Conservation (phyloP, 2,329 filamentous ascomycete genomes). For the Apiospora arundinis region DNA sequence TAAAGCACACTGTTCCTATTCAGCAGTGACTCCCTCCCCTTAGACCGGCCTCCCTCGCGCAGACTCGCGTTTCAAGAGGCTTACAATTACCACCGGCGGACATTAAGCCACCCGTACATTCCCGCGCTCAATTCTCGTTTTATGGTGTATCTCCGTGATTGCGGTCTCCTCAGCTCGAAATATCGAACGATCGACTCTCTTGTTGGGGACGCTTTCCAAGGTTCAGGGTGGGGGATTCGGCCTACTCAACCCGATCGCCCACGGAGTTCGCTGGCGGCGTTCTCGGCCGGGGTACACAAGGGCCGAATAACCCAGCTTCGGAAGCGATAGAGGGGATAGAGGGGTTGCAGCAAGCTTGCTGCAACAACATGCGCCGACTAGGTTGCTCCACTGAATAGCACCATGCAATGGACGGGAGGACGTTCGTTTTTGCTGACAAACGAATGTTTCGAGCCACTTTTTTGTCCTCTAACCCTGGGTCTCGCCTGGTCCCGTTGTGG, state of each 20-base stretch:
- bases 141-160: not conserved
- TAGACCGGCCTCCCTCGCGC: not conserved
- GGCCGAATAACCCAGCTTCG: constrained; percentile 9
- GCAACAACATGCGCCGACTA: not conserved
- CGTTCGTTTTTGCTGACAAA: constrained; percentile 16
- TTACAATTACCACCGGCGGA: not conserved
- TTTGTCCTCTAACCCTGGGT: not conserved
- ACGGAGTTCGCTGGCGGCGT: constrained; percentile 5
- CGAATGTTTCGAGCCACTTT: constrained; percentile 14
- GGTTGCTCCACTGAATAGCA: constrained; percentile 3
- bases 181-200: constrained; percentile 8
- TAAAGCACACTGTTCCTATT: not conserved
- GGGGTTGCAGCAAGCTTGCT: not conserved
- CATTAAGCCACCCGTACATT: not conserved
- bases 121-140: not conserved
- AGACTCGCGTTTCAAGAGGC: not conserved
- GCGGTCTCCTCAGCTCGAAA: not conserved
- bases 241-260: not conserved
- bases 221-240: not conserved
- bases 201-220: not conserved
- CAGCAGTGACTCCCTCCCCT: not conserved
- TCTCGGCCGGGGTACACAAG: constrained; percentile 11
- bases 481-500: not conserved
- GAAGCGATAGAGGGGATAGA: not conserved
- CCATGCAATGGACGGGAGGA: not conserved